phyloP scores from a whole-genome alignment of 768 basidiomycete genomes.

The Hortiboletus campestris region DNA sequence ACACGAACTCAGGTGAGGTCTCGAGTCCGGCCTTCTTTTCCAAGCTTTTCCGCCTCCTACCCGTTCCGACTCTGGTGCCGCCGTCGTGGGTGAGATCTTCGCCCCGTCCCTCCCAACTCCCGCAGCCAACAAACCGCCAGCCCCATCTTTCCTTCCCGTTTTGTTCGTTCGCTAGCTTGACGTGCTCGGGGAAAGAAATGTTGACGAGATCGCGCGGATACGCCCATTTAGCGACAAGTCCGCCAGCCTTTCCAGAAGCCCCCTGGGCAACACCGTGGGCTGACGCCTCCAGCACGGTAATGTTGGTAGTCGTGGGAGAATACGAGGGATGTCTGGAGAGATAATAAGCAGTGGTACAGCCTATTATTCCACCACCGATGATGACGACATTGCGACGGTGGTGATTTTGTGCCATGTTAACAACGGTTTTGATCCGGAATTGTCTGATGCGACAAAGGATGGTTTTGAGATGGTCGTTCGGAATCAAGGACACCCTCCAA shows the following conservation, averaged over 20 bases:
- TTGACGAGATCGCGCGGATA: conserved; percentile 67
- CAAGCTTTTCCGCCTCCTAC: conserved; percentile 42
- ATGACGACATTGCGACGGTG: conserved; percentile 54
- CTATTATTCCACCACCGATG: conserved; percentile 86
- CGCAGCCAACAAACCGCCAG: conserved; percentile 73
- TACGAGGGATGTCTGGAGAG: conserved; percentile 57
- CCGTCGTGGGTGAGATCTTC: conserved; percentile 27
- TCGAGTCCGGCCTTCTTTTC: conserved; percentile 54
- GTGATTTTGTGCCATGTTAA: conserved; percentile 17
- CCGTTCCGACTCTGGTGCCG: conserved; percentile 29
- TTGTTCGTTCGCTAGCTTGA: conserved; percentile 65
- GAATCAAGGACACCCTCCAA: not conserved
- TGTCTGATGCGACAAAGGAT: not conserved
- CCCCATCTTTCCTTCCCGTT: conserved; percentile 77
- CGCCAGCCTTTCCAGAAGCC: conserved; percentile 82
- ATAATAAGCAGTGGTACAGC: conserved; percentile 82
- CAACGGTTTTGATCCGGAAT: not conserved
- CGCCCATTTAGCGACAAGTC: conserved; percentile 85
- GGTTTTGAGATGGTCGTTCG: not conserved
- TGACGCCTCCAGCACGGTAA: conserved; percentile 75
- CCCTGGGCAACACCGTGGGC: conserved; percentile 67
- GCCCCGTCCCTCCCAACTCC: conserved; percentile 69
- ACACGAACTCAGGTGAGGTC: not conserved
- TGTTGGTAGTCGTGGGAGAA: conserved; percentile 35
- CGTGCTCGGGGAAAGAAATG: conserved; percentile 68